Conservation (phyloP, 2,329 filamentous ascomycete genomes). For the Pseudogymnoascus sp. region DNA sequence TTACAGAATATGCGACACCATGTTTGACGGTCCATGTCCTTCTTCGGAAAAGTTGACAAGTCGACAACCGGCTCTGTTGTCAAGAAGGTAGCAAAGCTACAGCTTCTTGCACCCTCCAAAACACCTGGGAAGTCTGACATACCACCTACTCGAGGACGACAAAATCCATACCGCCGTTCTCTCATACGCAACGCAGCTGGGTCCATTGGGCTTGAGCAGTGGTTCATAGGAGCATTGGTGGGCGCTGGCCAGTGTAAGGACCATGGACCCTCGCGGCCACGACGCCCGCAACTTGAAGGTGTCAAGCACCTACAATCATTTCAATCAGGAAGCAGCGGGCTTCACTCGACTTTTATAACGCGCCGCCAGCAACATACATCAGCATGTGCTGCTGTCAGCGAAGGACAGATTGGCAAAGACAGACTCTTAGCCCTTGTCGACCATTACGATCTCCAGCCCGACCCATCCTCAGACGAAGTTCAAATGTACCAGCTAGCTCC, state of each 20-base stretch:
- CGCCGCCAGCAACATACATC: slow-evolving; percentile 9
- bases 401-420: slow-evolving; percentile 25
- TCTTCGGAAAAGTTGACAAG: slow-evolving; percentile 48
- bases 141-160: slow-evolving; percentile 15
- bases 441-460: slow-evolving; percentile 39
- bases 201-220: slow-evolving; percentile 23
- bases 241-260: slow-evolving; percentile 22
- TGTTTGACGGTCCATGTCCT: slow-evolving; percentile 59
- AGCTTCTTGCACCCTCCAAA: slow-evolving; percentile 23
- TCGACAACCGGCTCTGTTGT: slow-evolving; percentile 38
- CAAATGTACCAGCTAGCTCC: slow-evolving; percentile 44
- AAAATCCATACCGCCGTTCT: not conserved
- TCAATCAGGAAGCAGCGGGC: not conserved
- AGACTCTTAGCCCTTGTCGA: slow-evolving; percentile 49
- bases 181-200: not conserved
- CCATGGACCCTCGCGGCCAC: not conserved
- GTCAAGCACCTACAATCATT: slow-evolving; percentile 5
- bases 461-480: slow-evolving; percentile 35
- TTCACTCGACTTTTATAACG: not conserved
- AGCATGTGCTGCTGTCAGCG: not conserved
- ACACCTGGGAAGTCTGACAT: slow-evolving; percentile 16
- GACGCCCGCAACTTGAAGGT: not conserved
- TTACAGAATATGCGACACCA: slow-evolving; percentile 37
- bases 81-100: slow-evolving; percentile 36
- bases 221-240: slow-evolving; percentile 28